Base-by-base conservation (phyloP, 306 rosid species). In the Fagus crenata region DNA sequence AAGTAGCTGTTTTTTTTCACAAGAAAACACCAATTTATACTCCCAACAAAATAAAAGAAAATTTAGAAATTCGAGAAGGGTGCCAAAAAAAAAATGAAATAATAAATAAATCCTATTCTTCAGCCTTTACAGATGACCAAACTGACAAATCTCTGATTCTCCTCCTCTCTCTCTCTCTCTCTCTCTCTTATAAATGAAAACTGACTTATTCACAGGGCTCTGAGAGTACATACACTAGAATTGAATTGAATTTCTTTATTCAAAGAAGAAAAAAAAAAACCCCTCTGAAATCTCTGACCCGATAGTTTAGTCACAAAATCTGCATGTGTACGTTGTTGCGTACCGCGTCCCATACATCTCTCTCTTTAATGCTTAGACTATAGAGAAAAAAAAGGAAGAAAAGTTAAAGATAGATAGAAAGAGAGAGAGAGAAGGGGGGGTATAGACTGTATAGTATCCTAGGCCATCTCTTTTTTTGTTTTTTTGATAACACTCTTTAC, bases 311-410 rank as follows among this genome's bases (percentile, higher is more conserved):
- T 89, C 97, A 91, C 96, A 87, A 87, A 87, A 89, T 88, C 85
- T 88, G 96, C 97, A 91, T 91, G 97, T 69, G 84, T 92, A 85
- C 94, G 88, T 88, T 79, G 86, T 82, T 79, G 87, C 87, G 86
- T 88, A 84, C 86, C 82, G 81, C 90, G 74, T 86, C 85, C 82
- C 87, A n/a, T 77, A 72, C 86, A 80, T 36, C 72, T 75, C 73
- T 59, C 81, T 77, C 80, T 79, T 84, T 75, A 81, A 68, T 88
- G 84, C 81, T 39, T 36, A 3, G 42, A 61, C 35, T 12, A 67
- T 9, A 46, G n/a, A 69, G 72, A 67, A 18, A 17, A 79, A 86
- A 65, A 42, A 17, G 37, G 78, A 54, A 76, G 37, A 14, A 75
- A 75, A 32, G 36, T 51, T 17, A 68, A 51, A 58, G 68, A 40